Evolutionary conservation across 176 grass and related monocot genomes (phyloP).

Genomic region (Olyra latifolia): DNA sequence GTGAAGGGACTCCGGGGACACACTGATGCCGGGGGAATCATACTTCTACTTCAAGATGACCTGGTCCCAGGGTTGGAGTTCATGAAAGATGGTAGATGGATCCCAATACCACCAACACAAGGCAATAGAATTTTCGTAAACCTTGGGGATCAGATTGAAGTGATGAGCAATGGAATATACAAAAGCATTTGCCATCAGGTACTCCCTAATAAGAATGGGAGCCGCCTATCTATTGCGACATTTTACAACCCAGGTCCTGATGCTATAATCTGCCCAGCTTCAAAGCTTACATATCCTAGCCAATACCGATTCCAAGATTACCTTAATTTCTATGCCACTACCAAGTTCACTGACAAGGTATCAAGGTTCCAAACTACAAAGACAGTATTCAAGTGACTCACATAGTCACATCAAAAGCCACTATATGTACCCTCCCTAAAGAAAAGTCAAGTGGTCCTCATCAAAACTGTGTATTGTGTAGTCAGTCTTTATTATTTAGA

Average conservation of each 20-base stretch:
- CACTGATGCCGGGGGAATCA: constrained; percentile 66
- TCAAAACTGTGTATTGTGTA: constrained; percentile 26
- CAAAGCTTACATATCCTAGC: constrained; percentile 64
- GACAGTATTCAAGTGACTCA: constrained; percentile 32
- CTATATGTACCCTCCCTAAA: neutral
- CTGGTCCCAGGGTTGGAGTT: constrained; percentile 64
- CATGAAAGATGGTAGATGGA: constrained; percentile 64
- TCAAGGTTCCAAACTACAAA: constrained; percentile 63
- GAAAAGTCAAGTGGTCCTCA: neutral
- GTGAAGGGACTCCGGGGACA: constrained; percentile 58
- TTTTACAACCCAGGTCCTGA: constrained; percentile 65
- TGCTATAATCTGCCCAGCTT: constrained; percentile 60
- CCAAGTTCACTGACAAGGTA: constrained; percentile 61
- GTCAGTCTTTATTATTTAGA: constrained; percentile 20
- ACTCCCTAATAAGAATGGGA: constrained; percentile 49
- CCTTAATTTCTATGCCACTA: constrained; percentile 56
- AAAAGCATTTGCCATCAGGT: constrained; percentile 65
- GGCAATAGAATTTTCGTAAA: constrained; percentile 60
- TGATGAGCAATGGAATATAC: constrained; percentile 66
- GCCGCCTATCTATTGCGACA: constrained; percentile 57
- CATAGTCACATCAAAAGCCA: neutral
- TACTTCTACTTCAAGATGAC: constrained; percentile 63
- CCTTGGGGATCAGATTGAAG: constrained; percentile 67
- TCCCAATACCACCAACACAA: constrained; percentile 55
- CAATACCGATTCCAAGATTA: constrained; percentile 73